Evolutionary conservation across 73 alveolate genomes (phyloP), one percentile per base, ranked within the genome.

Genomic region (Urostyla sp.): DNA sequence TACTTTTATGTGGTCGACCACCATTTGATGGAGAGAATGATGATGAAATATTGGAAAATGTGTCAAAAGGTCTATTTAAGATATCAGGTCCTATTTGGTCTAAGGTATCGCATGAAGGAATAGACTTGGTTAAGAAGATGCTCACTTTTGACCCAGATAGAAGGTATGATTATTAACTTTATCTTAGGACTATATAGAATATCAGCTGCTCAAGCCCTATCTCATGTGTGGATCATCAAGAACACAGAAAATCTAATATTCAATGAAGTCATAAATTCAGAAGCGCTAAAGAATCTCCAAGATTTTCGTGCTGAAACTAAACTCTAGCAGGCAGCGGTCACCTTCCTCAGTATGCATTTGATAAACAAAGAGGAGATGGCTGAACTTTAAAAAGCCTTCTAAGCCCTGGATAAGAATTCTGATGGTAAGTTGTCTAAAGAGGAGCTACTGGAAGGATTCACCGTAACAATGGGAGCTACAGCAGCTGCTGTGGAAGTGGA

Each of bases 21-120:
- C 98, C 98, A 18, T 92, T 90, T 53, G 90, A 89, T 34, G 98
- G 98, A 20, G 92, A 89, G n/a, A 78, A 60, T 54, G 94, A 88
- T 53, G 94, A 89, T 31, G 96, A 89, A 37, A 89, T 89, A 35
- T 32, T 79, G 36, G 88, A 85, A 32, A 54, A 66, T 23, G 82
- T 92, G 21, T 72, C 87, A 57, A 85, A 89, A 59, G 80, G 84
- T 13, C 74, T 69, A 31, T 55, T 15, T 30, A 59, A 67, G 27
- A 58, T 81, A 31, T 66, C 60, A 28, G 92, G 81, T 11, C 45
- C 72, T 5, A 72, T 50, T 15, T 84, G 92, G 92, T 30, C 36
- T 24, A 27, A 37, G 27, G 74, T 87, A 21, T 72, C 91, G 7
- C 58, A 36, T n/a, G 95, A 87, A 21, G 92, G 87, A 15, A 88